phyloP scores from a whole-genome alignment of 495 filamentous ascomycete genomes.

The Neurospora sp. region DNA sequence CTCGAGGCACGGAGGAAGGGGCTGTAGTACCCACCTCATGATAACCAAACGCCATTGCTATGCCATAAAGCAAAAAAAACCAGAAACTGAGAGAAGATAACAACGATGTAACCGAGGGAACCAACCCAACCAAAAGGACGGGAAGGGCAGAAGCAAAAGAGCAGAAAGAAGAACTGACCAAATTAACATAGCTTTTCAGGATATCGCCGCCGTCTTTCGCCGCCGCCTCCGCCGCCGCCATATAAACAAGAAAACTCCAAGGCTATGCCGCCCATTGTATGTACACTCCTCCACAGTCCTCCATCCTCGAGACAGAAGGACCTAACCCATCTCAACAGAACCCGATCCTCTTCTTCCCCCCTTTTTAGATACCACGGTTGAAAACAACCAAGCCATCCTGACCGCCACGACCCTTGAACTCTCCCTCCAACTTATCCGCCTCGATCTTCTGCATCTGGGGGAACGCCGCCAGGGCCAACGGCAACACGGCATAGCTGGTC shows the following conservation, averaged over 20 bases:
- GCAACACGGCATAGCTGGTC: conserved; percentile 74
- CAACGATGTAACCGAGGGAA: neutral
- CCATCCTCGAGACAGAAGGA: neutral
- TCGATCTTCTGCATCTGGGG: conserved; percentile 76
- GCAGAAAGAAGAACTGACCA: neutral
- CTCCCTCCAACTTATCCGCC: conserved; percentile 62
- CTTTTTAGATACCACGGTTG: conserved; percentile 70
- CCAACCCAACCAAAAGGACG: neutral
- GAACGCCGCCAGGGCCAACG: conserved; percentile 81
- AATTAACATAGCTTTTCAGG: neutral
- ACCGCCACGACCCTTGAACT: conserved; percentile 73
- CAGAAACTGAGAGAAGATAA: neutral
- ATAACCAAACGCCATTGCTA: neutral
- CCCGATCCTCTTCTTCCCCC: neutral
- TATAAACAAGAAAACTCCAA: conserved; percentile 3
- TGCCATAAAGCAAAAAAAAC: neutral
- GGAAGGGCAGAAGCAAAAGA: neutral
- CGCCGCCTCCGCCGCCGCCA: neutral
- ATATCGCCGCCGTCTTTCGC: neutral
- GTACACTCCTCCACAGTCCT: neutral
- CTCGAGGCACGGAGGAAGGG: neutral
- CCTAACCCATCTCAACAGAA: neutral
- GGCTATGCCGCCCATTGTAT: conserved; percentile 3
- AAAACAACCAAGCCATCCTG: conserved; percentile 72
- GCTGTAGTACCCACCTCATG: neutral